Conservation (phyloP, 352 stramenopile species). For the Phytophthora citrophthora region DNA sequence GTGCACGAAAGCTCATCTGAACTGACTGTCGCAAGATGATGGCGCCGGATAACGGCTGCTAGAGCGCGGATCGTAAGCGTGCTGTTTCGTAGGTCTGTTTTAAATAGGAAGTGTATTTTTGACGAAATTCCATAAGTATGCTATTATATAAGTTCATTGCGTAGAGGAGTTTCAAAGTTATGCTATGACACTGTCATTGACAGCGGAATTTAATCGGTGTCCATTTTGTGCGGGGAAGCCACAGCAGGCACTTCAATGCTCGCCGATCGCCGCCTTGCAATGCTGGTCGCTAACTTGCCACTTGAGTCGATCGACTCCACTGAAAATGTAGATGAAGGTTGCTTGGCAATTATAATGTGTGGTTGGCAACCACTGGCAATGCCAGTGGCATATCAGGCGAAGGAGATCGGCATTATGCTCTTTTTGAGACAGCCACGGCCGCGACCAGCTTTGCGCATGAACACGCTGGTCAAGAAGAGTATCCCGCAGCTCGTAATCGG, state of each 20-base stretch:
- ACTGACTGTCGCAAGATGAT: slow-evolving; percentile 12
- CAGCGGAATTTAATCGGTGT: no score
- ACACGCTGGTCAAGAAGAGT: not conserved
- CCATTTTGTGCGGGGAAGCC: no score
- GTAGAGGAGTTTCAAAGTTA: not conserved
- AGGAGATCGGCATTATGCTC: not conserved
- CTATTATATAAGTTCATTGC: no score
- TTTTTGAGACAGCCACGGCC: not conserved
- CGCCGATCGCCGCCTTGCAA: no score
- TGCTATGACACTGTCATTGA: no score
- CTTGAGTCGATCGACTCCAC: not conserved
- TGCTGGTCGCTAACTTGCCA: no score
- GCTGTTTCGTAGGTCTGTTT: not conserved
- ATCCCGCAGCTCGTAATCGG: slow-evolving; percentile 4
- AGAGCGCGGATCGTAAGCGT: slow-evolving; percentile 1
- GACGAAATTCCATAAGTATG: no score
- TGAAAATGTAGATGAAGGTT: not conserved
- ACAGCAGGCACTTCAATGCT: no score
- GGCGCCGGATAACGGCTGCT: not conserved
- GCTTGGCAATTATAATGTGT: no score
- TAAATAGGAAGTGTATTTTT: not conserved
- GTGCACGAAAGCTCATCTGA: not conserved
- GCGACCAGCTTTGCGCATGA: slow-evolving; percentile 2
- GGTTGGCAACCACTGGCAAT: no score
- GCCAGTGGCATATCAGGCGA: not conserved